Evolutionary conservation across 208 protist species (phyloP).

Genomic region (Leishmania tropica): DNA sequence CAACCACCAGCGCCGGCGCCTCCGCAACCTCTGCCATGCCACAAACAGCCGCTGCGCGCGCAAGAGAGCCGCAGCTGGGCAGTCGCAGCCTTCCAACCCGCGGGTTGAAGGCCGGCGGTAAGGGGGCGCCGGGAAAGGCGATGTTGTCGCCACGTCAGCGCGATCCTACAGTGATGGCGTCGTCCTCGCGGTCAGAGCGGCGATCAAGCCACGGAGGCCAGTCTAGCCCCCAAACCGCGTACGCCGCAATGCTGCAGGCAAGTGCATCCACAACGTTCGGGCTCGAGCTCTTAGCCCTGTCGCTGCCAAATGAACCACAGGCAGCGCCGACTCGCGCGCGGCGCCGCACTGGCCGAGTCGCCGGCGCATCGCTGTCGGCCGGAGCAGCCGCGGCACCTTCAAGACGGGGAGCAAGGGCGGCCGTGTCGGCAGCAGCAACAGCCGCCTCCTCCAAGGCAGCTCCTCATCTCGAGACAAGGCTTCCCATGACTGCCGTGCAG

Average conservation of each 20-base stretch:
- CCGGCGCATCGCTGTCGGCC: neutral
- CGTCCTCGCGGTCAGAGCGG: neutral
- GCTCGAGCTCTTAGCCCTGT: conserved; percentile 17
- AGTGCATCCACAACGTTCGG: conserved; percentile 14
- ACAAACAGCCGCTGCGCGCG: neutral
- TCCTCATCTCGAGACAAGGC: conserved; percentile 1
- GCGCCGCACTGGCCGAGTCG: neutral
- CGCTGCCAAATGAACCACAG: conserved; percentile 23
- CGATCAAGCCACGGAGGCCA: neutral
- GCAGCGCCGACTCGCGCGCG: neutral
- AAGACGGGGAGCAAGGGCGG: neutral
- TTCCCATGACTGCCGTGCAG: conserved; percentile 39
- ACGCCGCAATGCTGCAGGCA: conserved; percentile 17
- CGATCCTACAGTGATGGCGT: neutral
- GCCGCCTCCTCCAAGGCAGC: conserved; percentile 10
- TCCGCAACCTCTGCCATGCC: neutral
- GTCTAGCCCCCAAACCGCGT: conserved; percentile 12
- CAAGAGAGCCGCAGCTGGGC: neutral
- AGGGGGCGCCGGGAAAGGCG: neutral
- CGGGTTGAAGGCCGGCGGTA: neutral
- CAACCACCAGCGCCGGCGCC: neutral
- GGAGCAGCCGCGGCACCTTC: neutral
- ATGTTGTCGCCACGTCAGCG: neutral
- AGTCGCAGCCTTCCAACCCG: neutral
- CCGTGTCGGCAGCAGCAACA: conserved; percentile 3